These are phyloP conservation scores for Annona cherimola DNA, from an alignment of 164 flowering plant species.

Conservation along the genomic window DNA sequence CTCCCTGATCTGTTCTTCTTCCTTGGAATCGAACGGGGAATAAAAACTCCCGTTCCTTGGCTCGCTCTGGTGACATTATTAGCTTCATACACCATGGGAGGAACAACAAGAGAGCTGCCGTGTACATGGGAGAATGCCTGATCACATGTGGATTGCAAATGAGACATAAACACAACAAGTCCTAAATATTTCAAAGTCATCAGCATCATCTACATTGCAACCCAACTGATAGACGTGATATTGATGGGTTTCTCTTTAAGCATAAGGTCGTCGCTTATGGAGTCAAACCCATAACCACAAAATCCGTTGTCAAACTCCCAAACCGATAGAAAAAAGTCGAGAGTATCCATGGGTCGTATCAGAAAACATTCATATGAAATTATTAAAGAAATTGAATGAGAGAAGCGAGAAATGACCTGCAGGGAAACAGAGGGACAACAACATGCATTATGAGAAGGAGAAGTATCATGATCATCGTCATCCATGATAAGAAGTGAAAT, in stretches of 20 bases:
- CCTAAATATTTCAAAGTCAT: not conserved
- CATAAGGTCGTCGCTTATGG: not conserved
- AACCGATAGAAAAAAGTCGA: no score
- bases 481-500: constrained; percentile 82
- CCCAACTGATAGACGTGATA: not conserved
- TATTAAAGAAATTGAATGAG: not conserved
- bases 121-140: not conserved
- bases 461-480: constrained; percentile 42
- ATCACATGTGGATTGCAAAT: not conserved
- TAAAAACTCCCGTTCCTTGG: constrained; percentile 92
- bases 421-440: constrained; percentile 45
- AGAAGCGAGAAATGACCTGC: constrained; percentile 33
- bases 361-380: no score
- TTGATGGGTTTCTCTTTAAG: not conserved
- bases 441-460: constrained; percentile 1
- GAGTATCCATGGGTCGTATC: no score
- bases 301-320: no score
- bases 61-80: constrained; percentile 36
- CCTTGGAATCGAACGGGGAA: constrained; percentile 58
- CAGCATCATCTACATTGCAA: not conserved
- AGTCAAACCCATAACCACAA: no score
- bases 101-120: not conserved
- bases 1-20: constrained; percentile 57
- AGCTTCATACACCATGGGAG: constrained; percentile 26
- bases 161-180: not conserved